phyloP scores from a whole-genome alignment of 345 rosid species.

The Rhizophora apiculata region DNA sequence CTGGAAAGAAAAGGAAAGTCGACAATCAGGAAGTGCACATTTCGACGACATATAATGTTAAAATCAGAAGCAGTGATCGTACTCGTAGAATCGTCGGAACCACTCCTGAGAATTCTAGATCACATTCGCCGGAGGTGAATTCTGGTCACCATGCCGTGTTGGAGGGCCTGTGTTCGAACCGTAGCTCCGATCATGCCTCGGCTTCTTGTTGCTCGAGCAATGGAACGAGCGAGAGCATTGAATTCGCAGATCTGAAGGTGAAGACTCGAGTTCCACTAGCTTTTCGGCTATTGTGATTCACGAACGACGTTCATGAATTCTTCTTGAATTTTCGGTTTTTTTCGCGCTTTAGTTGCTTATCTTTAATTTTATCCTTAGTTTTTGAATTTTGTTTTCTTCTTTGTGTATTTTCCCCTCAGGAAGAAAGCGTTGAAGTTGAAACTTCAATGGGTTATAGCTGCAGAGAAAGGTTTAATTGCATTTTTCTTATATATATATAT shows the following conservation, averaged over 20 bases:
- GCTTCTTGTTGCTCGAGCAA: slow-evolving; percentile 58
- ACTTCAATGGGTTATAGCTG: slow-evolving; percentile 42
- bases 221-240: slow-evolving; percentile 39
- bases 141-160: slow-evolving; percentile 11
- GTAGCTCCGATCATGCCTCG: slow-evolving; percentile 26
- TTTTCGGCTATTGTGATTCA: background rate
- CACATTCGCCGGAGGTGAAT: background rate
- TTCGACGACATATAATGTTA: slow-evolving; percentile 18
- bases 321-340: slow-evolving; percentile 22
- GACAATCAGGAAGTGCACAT: slow-evolving; percentile 13
- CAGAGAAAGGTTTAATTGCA: slow-evolving; percentile 34
- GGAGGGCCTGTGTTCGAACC: slow-evolving; percentile 23
- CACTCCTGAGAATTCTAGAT: slow-evolving; percentile 8
- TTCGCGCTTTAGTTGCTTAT: slow-evolving; percentile 23
- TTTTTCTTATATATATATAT: background rate
- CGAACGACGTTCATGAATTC: slow-evolving; percentile 3
- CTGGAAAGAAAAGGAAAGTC: slow-evolving; percentile 26
- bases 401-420: slow-evolving; percentile 22
- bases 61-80: slow-evolving; percentile 30
- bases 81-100: slow-evolving; percentile 8
- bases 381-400: slow-evolving; percentile 3
- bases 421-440: slow-evolving; percentile 48
- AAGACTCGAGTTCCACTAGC: slow-evolving; percentile 1
- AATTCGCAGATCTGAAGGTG: slow-evolving; percentile 59
- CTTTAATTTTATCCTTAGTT: slow-evolving; percentile 15